phyloP scores from a whole-genome alignment of 768 basidiomycete species.

The Mycena galericulata region DNA sequence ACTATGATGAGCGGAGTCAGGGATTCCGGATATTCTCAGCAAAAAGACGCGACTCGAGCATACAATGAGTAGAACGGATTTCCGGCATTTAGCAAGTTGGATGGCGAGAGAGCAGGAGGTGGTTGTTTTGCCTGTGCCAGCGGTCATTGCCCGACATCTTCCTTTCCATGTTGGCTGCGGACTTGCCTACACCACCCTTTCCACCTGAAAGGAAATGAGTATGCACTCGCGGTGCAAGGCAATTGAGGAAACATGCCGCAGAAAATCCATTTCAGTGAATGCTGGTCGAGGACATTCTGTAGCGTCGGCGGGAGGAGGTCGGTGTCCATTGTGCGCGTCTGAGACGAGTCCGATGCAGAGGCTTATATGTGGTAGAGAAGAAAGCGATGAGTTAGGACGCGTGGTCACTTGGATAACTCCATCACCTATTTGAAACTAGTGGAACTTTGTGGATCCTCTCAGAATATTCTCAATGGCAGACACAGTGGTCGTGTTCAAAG shows the following conservation, averaged over 20 bases:
- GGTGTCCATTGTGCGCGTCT: constrained; percentile 56
- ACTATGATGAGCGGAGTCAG: constrained; percentile 58
- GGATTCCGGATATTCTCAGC: background rate
- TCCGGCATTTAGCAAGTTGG: constrained; percentile 88
- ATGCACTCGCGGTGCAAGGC: constrained; percentile 2
- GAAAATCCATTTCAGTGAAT: constrained; percentile 97
- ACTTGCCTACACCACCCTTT: constrained; percentile 97
- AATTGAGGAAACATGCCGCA: constrained; percentile 75
- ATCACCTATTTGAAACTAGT: constrained; percentile 26
- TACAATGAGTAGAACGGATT: constrained; percentile 97
- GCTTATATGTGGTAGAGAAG: constrained; percentile 9
- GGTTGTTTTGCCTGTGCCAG: constrained; percentile 89
- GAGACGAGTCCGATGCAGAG: constrained; percentile 1
- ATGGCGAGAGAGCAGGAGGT: constrained; percentile 98
- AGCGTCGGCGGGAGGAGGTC: constrained; percentile 86
- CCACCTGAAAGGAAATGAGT: constrained; percentile 71
- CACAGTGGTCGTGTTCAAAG: constrained; percentile 51
- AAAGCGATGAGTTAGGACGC: constrained; percentile 19
- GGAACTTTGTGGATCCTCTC: constrained; percentile 27
- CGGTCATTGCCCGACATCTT: constrained; percentile 8
- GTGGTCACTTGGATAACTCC: constrained; percentile 21
- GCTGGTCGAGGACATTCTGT: constrained; percentile 95
- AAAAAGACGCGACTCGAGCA: constrained; percentile 44
- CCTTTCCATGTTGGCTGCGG: background rate
- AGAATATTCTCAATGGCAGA: constrained; percentile 46